Base-by-base conservation (phyloP, 148 eudicot genomes). In the Rhododendron williamsianum region DNA sequence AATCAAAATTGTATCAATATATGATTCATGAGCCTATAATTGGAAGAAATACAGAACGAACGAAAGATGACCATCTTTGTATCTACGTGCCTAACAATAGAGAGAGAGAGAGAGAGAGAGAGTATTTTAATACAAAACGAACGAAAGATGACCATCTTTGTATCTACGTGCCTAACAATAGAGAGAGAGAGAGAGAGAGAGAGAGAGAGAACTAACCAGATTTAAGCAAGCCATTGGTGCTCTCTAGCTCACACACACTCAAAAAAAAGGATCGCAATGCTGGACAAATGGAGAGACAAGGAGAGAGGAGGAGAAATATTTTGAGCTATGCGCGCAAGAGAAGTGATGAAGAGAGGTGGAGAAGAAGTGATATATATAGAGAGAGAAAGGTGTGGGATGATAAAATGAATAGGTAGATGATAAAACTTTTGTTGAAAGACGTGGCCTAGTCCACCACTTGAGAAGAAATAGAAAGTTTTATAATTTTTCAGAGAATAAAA, bases 191-290 rank as follows among this genome's bases (percentile, higher is more conserved):
- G 69, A 8, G 27, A 23, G 69, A 6, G 69, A 23, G 27, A 6
- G 27, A 23, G 69, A 23, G n/a, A 21, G 67, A 58, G 25, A 23
- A 83, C 38, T 63, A 9, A 83, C 86, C 52, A 67, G 83, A 74
- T 82, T 87, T 21, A 87, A 78, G 78, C 86, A 87, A 78, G 85
- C 88, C 88, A 87, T 38, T 82, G 76, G 36, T 65, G 84, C 84
- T 23, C 8, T 81, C 30, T 30, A 30, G 30, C 30, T 35, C 21
- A 1, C 9, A 4, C 9, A 35, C 46, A 35, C 63, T 2, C 52
- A 10, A 2, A 52, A 16, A 4, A 54, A 27, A 9, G n/a, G 4
- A 8, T 30, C 19, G 30, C 38, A 30, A 71, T 30, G 4, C 48
- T 58, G 25, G 36, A 19, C 43, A 11, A 15, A 79, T 41, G 10